Base-by-base conservation (phyloP, 306 rosid species). In the Neltuma alba region DNA sequence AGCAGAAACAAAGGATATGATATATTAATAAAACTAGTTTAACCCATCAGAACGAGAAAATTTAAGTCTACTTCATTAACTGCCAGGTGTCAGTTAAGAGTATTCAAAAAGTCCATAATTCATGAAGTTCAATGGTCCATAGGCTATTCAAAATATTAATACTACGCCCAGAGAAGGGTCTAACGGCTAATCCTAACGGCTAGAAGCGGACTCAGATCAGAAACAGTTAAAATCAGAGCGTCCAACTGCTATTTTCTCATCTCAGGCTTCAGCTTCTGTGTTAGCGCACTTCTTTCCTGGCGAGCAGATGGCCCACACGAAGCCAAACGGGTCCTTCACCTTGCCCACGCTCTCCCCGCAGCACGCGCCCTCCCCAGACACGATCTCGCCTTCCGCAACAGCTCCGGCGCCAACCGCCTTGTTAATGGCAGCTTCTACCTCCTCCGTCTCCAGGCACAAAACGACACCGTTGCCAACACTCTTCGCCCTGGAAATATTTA, bases 281-380 rank as follows among this genome's bases (percentile, higher is more conserved):
- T 45, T 81, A 9, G 5, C 70, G 37, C n/a, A 9, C 75, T 77
- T 64, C 77, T 83, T 81, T 1, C 23, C 82, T 0, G 85, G 74
- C 0, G 92, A 18, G 50, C 82, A 40, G 31, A 92, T 50, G 11
- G 55, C 37, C 98, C 98, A 94, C 40, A 76, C 36, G 48, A 84
- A 76, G 3, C 98, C 97, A 48, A 84, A 94, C 0, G 93, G 97
- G 21, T 94, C 98, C 85, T 78, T 92, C n/a, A 94, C 77, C 84
- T 79, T 84, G 2, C 85, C 97, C 36, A 85, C 89, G 86, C 86
- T 88, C 81, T 87, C 87, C 1, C 88, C 91, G 2, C 77, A 73
- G 44, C 86, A 79, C 74, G 92, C 86, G 76, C 83, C 92, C 1
- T 92, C 95, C 10, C 83, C 85, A n/a, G 86, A 94, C 1, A 50